Base-by-base conservation (phyloP, 176 grass and related monocot genomes). In the Areca catechu region DNA sequence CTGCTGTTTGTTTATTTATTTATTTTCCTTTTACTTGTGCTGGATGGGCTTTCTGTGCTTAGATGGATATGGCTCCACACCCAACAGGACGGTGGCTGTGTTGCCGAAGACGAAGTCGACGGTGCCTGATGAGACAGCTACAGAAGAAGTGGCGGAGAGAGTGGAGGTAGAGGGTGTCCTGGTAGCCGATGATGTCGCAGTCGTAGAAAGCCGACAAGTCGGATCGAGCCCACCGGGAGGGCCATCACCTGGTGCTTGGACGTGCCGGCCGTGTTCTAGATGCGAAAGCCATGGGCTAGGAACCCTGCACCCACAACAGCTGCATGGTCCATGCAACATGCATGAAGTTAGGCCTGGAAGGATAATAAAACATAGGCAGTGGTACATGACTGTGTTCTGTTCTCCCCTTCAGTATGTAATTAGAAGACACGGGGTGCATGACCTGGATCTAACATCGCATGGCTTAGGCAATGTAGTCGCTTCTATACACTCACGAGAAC, bases 101-200 rank as follows among this genome's bases (percentile, higher is more conserved):
- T 43, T 67, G 14, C 64, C 64, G 64, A 67, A 67, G 49, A 67
- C 54, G 18, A 67, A 67, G 50, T 67, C 64, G 64, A 67, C 20
- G 64, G 64, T 67, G 16, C 64, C 64, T 23, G 51, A 67, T 16
- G 64, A 54, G 50, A 50, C 64, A 67, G 24, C 24, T 9, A 25
- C 51, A 51, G 25, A 54, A 67, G 64, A 67, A 67, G 23, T 67
- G 64, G n/a, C 64, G 64, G 24, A 54, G 64, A 4, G 64, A 67
- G 51, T 67, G 64, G 7, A 34, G 3, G 64, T 67, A 67, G 64
- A 67, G 51, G 17, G 64, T 67, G 51, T 67, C 64, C 25, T 67
- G 64, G 51, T 67, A 54, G 17, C 17, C 64, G 50, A 67, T 9
- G 51, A 67, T 54, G 50, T 54, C 64, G n/a, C 64, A 67, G 25